A percentile compares a stretch with the other conserved stretches of the same genome.
phyloP scores from a whole-genome alignment of 2,329 filamentous ascomycete genomes.

The Phoma sp. region DNA sequence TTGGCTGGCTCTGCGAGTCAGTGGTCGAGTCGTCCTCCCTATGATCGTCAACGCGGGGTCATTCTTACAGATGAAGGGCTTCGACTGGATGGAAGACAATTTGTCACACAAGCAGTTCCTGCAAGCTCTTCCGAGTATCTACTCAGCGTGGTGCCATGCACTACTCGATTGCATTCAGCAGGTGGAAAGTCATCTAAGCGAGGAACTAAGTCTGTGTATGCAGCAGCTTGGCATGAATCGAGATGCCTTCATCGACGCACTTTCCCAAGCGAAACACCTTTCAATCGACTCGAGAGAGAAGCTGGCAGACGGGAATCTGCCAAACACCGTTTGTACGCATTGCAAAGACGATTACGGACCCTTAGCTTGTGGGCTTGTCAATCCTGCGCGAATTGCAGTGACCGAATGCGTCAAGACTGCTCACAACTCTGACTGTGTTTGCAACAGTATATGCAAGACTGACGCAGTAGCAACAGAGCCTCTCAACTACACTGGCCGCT shows the following conservation, averaged over 20 bases:
- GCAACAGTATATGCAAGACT: too few relatives aligned
- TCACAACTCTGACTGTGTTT: too few relatives aligned
- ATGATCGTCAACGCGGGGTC: conserved; percentile 19
- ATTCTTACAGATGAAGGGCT: conserved; percentile 22
- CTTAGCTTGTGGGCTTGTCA: too few relatives aligned
- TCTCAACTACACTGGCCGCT: too few relatives aligned
- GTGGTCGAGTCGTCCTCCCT: conserved; percentile 13
- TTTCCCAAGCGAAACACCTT: not conserved
- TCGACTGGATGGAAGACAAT: conserved; percentile 22
- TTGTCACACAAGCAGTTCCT: conserved; percentile 16
- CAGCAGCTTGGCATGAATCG: not conserved
- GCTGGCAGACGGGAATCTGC: too few relatives aligned
- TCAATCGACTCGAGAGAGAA: too few relatives aligned
- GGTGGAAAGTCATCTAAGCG: conserved; percentile 6
- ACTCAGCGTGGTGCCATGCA: conserved; percentile 21
- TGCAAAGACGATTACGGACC: too few relatives aligned
- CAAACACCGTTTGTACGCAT: too few relatives aligned
- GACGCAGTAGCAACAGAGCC: too few relatives aligned
- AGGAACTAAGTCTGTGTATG: conserved; percentile 2
- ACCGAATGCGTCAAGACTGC: too few relatives aligned
- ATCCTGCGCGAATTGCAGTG: too few relatives aligned
- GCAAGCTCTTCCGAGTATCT: conserved; percentile 15
- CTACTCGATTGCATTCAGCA: conserved; percentile 14
- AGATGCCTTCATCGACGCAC: not conserved
- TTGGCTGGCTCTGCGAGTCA: conserved; percentile 18